Base-by-base conservation (phyloP, 371 early-diverging fungal species). In the Rhizopus arrhizus region DNA sequence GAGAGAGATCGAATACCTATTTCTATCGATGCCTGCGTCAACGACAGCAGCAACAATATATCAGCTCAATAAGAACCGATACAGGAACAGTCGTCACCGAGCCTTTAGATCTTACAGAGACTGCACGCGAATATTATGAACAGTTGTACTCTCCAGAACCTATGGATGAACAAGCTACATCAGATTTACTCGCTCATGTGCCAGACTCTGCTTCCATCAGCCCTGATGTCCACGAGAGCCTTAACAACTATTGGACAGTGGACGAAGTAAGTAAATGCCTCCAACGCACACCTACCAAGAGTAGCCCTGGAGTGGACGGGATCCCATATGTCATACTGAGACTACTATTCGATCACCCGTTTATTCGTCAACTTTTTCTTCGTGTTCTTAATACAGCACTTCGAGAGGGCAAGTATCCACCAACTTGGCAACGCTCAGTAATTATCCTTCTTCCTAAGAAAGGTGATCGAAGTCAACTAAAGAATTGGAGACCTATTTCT, bases 251-350 rank as follows among this genome's bases (percentile, higher is more conserved):
- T 9, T 36, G 36, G 36, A 9, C 36, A 10, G 13, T 29, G 22
- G 53, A 51, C 0, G 55, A 63, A 4, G 32, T 59, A 3, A 1
- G 9, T 1, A 1, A 0, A 1, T 28, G 56, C 0, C 28, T 68
- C 0, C 50, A 31, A 10, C 58, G 63, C 22, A 22, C 56, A 5
- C 65, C 64, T 1, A n/a, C 10, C 1, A 47, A 47, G 5, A 60
- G 59, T 50, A 66, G 73, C 11, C 72, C 73, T 28, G 67, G 77
- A 0, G 13, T 63, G 6, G 69, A 73, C 47, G 78, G 72, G 2
- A 13, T 77, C 5, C 68, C 69, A 22, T 77, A 70, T 57, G 72
- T 72, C 34, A 15, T 73, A 4, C 67, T 69, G 43, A 28, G 46
- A 16, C 40, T 62, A 5, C 5, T 16, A 59, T 10, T 52, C 31